Evolutionary conservation across 768 basidiomycete species (phyloP), one percentile per base, ranked within the genome.

Genomic region (Tylopilus plumbeoviolaceoides): DNA sequence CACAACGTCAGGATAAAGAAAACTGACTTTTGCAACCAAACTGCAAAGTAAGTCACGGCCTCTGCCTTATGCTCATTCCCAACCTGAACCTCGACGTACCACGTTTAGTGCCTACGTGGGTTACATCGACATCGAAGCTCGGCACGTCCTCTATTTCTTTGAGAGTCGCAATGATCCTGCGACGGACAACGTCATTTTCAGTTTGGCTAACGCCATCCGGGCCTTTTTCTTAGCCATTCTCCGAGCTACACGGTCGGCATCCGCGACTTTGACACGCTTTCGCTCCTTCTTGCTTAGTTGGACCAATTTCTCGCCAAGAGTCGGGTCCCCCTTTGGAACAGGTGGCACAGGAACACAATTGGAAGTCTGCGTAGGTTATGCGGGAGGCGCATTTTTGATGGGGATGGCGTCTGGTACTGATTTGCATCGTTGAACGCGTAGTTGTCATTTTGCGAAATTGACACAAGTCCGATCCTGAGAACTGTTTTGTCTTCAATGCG

Each of bases 401-500:
- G n/a, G n/a, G n/a, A n/a, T n/a, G n/a, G n/a, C n/a, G n/a, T n/a
- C n/a, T n/a, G n/a, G n/a, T n/a, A n/a, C n/a, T n/a, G n/a, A n/a
- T n/a, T n/a, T n/a, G n/a, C n/a, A n/a, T n/a, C n/a, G n/a, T n/a
- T n/a, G n/a, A n/a, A n/a, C n/a, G n/a, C n/a, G n/a, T n/a, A n/a
- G n/a, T n/a, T n/a, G n/a, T n/a, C n/a, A n/a, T n/a, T 95, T 97
- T n/a, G 91, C 91, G 64, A 98, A 92, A 66, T 99, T 95, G 1
- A 97, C 91, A 65, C 91, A 93, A 67, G 85, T 84, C 1, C 85
- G 84, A 59, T 97, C 92, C 95, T 98, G 59, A 8, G 33, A 4
- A 41, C 17, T 15, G 8, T 21, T n/a, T n/a, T n/a, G 31, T 9
- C 27, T 28, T 59, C 52, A 57, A 35, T 36, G 18, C 15, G 23